Evolutionary conservation across 306 rosid species (phyloP).

Genomic region (Cucurbita maxima): DNA sequence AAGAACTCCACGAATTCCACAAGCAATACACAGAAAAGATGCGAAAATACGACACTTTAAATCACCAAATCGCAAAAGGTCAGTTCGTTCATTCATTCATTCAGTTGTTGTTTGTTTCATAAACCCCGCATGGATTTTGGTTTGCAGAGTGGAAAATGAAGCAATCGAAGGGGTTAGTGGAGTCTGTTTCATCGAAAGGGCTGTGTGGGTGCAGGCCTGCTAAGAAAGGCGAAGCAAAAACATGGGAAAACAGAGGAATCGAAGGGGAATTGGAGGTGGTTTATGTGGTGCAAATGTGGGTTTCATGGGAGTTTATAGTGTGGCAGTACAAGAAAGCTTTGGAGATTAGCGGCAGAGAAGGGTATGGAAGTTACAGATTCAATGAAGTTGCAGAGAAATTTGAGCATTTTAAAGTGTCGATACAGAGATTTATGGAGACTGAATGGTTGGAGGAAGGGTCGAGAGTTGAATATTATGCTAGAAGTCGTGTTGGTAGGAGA

Average conservation of each 20-base stretch:
- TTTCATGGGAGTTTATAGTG: slow-evolving; percentile 74
- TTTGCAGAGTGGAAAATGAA: slow-evolving; percentile 29
- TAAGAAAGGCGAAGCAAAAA: slow-evolving; percentile 28
- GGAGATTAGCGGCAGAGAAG: slow-evolving; percentile 33
- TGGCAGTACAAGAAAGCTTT: slow-evolving; percentile 60
- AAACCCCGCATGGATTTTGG: background rate
- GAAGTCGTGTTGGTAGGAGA: slow-evolving; percentile 49
- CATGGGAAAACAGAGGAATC: slow-evolving; percentile 27
- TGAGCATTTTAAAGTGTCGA: slow-evolving; percentile 67
- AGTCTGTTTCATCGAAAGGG: slow-evolving; percentile 29
- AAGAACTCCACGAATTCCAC: slow-evolving; percentile 63
- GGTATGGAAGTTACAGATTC: slow-evolving; percentile 22
- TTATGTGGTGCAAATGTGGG: slow-evolving; percentile 73
- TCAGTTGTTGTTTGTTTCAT: background rate
- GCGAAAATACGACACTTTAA: slow-evolving; percentile 74
- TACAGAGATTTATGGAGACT: slow-evolving; percentile 68
- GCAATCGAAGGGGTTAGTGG: slow-evolving; percentile 53
- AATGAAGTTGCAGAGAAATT: slow-evolving; percentile 63
- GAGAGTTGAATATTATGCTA: slow-evolving; percentile 55
- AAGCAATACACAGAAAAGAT: slow-evolving; percentile 63
- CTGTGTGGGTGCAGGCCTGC: slow-evolving; percentile 6
- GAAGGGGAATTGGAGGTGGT: slow-evolving; percentile 59
- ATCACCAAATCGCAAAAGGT: slow-evolving; percentile 82
- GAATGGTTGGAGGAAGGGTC: slow-evolving; percentile 59
- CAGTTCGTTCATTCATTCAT: slow-evolving; percentile 8